Base-by-base conservation (phyloP, 2,329 filamentous ascomycete species). In the Aspergillus neoniger region DNA sequence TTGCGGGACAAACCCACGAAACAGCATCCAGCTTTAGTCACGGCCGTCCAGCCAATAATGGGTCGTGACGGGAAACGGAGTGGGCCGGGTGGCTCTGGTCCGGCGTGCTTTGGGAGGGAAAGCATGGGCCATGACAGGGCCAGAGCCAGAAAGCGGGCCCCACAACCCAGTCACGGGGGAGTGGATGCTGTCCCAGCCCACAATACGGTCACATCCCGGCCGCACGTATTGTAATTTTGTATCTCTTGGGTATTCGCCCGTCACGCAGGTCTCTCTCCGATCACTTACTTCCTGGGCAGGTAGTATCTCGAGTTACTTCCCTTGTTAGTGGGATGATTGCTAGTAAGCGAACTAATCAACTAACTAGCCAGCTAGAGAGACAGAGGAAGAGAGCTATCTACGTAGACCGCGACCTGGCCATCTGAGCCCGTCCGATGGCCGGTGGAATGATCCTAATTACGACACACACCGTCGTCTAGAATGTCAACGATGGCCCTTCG, bases 101-200 rank as follows among this genome's bases (percentile, higher is more conserved):
- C 43, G 52, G 25, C 53, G n/a, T 41, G 53, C 25, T 19, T 60
- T 58, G 55, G 44, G 21, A 43, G 47, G 48, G 47, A 36, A 36
- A 66, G 65, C 65, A 68, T 59, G 62, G 65, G 57, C 66, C 66
- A 64, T 59, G 63, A 67, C 65, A 64, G 66, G 66, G 57, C 57
- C 60, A 61, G 61, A 63, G 65, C 60, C 55, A 62, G 12, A 55
- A 56, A 32, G 44, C 25, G 36, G 19, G 59, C 57, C 58, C 65
- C 60, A 61, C 59, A 17, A 19, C 32, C 41, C 56, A 59, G 63
- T 65, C 60, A 64, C 61, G 59, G 61, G 60, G 58, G 44, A 14
- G 32, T 36, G 43, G 17, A 59, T 58, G 41, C 32, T 36, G 32
- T 36, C 32, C 32, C 32, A 53, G 47, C 30, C 30, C 60, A 59